Evolutionary conservation across 768 basidiomycete species (phyloP), one percentile per base, ranked within the genome.

Genomic region (Rhizopogon roseolus): DNA sequence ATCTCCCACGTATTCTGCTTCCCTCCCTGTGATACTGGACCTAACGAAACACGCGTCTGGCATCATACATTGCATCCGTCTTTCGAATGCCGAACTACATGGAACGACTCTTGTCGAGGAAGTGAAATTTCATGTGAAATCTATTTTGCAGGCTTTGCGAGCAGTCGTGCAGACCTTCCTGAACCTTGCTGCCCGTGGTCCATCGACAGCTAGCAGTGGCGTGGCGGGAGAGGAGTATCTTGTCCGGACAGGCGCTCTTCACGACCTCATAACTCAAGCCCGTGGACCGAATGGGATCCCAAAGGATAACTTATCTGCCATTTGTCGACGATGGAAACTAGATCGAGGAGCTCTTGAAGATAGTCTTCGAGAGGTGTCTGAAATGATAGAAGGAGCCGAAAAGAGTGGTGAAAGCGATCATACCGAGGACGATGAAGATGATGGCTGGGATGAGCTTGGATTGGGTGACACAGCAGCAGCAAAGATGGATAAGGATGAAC

Each of bases 361-460:
- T 61, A 82, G 76, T 5, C 61, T 83, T 19, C 66, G 73, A 3
- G 89, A 92, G 59, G 67, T 87, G 11, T 69, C 70, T 28, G 77
- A 76, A 50, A 79, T 89, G 72, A 69, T 82, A 52, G 69, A 76
- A 28, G 66, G 76, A 27, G 70, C 61, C 3, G 62, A 60, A 22
- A 54, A 63, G 10, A 64, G 67, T 34, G 10, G 13, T 13, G 62
- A 60, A 13, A 66, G 63, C 9, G 59, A 60, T 6, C 58, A 67
- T 11, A 65, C 67, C 11, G 72, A 71, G 13, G 66, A 69, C 41
- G 70, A 73, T 3, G 37, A 42, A 4, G 53, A 54, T 25, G 49
- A 54, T 62, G 86, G 84, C 4, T 86, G 84, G 85, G 80, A 80
- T 52, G 86, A 88, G 59, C 70, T 89, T 10, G 69, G 65, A 0